phyloP scores from a whole-genome alignment of 768 basidiomycete genomes.

The Pleurotus ostreatus region DNA sequence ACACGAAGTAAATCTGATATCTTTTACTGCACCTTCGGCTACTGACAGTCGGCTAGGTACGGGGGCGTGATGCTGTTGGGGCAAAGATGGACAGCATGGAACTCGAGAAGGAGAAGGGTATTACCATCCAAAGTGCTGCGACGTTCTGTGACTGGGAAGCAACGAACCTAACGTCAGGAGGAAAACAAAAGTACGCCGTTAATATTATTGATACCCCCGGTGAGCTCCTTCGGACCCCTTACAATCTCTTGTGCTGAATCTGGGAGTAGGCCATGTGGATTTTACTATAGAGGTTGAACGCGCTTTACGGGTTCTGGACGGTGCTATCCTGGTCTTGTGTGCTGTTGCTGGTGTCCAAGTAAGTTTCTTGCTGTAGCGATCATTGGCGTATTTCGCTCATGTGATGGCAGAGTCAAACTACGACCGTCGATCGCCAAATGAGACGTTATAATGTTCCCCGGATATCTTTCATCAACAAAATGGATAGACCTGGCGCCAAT shows the following conservation, averaged over 20 bases:
- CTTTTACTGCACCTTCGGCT: neutral
- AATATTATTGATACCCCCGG: constrained; percentile 99
- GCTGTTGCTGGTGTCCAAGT: constrained; percentile 97
- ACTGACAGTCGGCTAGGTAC: constrained; percentile 49
- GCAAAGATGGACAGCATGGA: constrained; percentile 99
- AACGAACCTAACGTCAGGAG: constrained; percentile 49
- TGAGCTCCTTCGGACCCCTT: constrained; percentile 22
- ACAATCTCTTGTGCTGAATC: neutral
- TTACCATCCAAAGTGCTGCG: constrained; percentile 98
- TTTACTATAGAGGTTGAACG: constrained; percentile 99
- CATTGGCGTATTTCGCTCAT: neutral
- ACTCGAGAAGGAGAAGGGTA: constrained; percentile 96
- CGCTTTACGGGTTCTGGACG: constrained; percentile 92
- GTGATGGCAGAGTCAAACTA: constrained; percentile 81
- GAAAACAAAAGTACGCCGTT: constrained; percentile 81
- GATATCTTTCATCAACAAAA: constrained; percentile 97
- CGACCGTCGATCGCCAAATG: constrained; percentile 99
- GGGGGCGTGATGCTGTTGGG: constrained; percentile 92
- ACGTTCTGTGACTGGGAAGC: constrained; percentile 98
- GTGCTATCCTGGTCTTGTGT: constrained; percentile 93
- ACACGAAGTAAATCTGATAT: constrained; percentile 72
- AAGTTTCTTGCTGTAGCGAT: constrained; percentile 7
- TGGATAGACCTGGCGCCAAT: constrained; percentile 98
- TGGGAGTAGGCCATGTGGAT: constrained; percentile 86
- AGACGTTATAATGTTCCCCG: constrained; percentile 93